Evolutionary conservation across 2,329 filamentous ascomycete species (phyloP).

Genomic region (Nemania sp.): DNA sequence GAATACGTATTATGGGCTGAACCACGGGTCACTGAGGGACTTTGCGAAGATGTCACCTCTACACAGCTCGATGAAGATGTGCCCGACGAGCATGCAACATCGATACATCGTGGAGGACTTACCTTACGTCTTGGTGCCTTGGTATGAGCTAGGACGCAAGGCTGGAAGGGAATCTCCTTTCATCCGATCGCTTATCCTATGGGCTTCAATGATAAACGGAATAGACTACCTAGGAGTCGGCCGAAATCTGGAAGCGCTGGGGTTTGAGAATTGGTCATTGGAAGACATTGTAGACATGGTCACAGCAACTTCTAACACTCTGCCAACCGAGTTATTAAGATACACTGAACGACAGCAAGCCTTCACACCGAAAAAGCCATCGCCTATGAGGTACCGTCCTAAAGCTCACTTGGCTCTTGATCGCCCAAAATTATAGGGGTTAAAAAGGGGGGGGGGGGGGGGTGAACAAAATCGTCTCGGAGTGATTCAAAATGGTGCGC

Average conservation of each 20-base stretch:
- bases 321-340: slow-evolving; percentile 19
- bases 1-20: slow-evolving; percentile 33
- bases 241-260: slow-evolving; percentile 28
- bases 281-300: slow-evolving; percentile 30
- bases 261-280: slow-evolving; percentile 22
- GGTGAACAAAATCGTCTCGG: neutral
- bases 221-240: slow-evolving; percentile 33
- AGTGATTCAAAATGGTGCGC: neutral
- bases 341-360: slow-evolving; percentile 9
- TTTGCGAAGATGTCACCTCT: slow-evolving; percentile 29
- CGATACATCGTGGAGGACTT: slow-evolving; percentile 36
- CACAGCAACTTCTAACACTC: slow-evolving; percentile 14
- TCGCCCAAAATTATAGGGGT: neutral
- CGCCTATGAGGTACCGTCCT: neutral
- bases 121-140: slow-evolving; percentile 38
- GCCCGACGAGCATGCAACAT: slow-evolving; percentile 34
- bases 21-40: slow-evolving; percentile 23
- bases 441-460: neutral
- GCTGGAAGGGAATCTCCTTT: slow-evolving; percentile 34
- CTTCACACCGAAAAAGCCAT: neutral
- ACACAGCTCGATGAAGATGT: slow-evolving; percentile 38
- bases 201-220: slow-evolving; percentile 31
- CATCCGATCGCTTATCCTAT: slow-evolving; percentile 36
- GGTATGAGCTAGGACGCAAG: slow-evolving; percentile 37
- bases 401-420: neutral